A percentile compares a stretch with the other conserved stretches of the same genome.
Evolutionary conservation across 768 basidiomycete genomes (phyloP).

Genomic region (Tricholoma terreum): DNA sequence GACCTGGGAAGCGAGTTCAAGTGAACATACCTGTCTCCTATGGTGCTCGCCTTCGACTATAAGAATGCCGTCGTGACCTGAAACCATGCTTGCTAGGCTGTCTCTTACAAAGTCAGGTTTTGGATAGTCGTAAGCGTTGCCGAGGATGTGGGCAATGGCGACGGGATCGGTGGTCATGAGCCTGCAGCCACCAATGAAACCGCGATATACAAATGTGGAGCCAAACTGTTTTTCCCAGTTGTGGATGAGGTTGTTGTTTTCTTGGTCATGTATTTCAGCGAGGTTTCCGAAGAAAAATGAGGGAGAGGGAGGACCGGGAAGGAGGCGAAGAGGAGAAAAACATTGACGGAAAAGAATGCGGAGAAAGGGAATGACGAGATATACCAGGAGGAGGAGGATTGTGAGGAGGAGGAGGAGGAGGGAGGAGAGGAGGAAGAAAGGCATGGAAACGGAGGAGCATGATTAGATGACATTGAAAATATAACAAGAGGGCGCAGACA

Average conservation of each 20-base stretch:
- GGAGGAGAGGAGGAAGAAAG: conserved; percentile 8
- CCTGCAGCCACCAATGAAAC: conserved; percentile 49
- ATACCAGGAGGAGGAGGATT: conserved; percentile 21
- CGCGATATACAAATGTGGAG: conserved; percentile 48
- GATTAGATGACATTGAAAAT: too few species aligned
- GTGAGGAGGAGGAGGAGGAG: conserved; percentile 24
- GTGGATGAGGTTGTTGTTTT: conserved; percentile 48
- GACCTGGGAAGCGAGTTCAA: neutral
- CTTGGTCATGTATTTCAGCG: conserved; percentile 52
- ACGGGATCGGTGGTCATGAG: conserved; percentile 58
- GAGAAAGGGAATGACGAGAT: conserved; percentile 30
- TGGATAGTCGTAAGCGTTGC: conserved; percentile 53
- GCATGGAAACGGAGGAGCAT: too few species aligned
- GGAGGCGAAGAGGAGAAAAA: conserved; percentile 44
- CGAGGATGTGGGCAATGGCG: conserved; percentile 57
- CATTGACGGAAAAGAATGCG: conserved; percentile 42
- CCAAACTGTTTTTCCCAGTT: conserved; percentile 48
- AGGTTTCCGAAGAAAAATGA: conserved; percentile 54
- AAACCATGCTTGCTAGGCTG: conserved; percentile 48
- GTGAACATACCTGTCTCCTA: conserved; percentile 22
- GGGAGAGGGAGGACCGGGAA: conserved; percentile 43
- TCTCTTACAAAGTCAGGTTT: conserved; percentile 60
- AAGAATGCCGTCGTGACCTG: conserved; percentile 46
- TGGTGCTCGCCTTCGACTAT: conserved; percentile 57
- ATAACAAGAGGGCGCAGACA: too few species aligned